Conservation (phyloP, 768 basidiomycete genomes). For the Leccinum arenicola region DNA sequence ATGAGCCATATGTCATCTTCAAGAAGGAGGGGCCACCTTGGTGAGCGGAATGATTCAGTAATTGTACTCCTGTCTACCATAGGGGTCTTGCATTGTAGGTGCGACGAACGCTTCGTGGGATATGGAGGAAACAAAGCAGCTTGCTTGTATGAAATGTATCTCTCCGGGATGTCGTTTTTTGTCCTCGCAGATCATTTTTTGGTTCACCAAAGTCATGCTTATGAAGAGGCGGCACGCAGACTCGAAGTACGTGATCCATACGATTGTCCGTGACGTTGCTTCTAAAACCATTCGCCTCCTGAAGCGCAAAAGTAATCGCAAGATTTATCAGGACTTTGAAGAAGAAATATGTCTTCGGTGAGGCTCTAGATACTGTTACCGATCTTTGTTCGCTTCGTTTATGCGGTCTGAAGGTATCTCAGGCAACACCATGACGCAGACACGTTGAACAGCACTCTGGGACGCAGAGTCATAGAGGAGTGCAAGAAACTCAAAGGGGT, state of each 20-base stretch:
- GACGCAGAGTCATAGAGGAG: constrained; percentile 55
- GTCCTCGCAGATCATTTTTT: constrained; percentile 87
- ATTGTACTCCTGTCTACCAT: not conserved
- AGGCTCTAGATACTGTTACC: not conserved
- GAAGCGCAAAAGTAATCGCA: constrained; percentile 73
- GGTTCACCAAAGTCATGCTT: constrained; percentile 82
- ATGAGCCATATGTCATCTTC: constrained; percentile 87
- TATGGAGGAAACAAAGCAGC: constrained; percentile 94
- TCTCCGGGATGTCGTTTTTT: constrained; percentile 80
- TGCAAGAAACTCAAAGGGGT: constrained; percentile 61
- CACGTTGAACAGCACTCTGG: constrained; percentile 47
- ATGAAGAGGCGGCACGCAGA: constrained; percentile 71
- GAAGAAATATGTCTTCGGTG: constrained; percentile 74
- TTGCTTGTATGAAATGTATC: constrained; percentile 87
- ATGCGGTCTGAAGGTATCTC: constrained; percentile 49
- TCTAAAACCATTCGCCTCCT: not conserved
- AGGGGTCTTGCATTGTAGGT: constrained; percentile 47
- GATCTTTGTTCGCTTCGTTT: not conserved
- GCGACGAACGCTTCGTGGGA: constrained; percentile 87
- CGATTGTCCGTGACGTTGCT: not conserved
- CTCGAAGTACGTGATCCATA: constrained; percentile 51
- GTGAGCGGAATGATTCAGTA: constrained; percentile 35
- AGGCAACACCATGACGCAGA: constrained; percentile 54
- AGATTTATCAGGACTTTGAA: constrained; percentile 73
- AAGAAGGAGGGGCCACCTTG: constrained; percentile 75